Evolutionary conservation across 2,329 filamentous ascomycete species (phyloP), one percentile per base, ranked within the genome.

Genomic region (Penicillium sp.): DNA sequence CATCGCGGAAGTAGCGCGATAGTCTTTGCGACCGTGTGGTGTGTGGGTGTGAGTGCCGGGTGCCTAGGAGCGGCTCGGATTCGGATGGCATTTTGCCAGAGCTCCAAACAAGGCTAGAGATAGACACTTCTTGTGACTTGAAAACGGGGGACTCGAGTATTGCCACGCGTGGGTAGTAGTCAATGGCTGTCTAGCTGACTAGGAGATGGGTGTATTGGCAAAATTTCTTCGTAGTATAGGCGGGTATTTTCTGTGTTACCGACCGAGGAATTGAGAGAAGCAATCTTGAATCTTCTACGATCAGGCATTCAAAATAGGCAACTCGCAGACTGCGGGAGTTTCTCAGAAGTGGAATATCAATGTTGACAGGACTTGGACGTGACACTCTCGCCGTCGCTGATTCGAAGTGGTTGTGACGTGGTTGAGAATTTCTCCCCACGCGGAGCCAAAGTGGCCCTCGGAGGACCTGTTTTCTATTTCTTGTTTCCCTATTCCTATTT

Each of bases 1-100:
- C 81, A 42, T 62, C 42, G 13, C 45, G 58, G 1, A 67, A 25
- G 55, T 67, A 53, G 46, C 57, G 58, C 1, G 58, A 52, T 1
- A 64, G 14, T 10, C 35, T 19, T 42, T 38, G 52, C 19, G 19
- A 40, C 49, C 33, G 33, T 16, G n/a, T 2, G 2, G 49, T 16
- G 13, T 19, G 48, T 0, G 30, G 8, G 30, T 14, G 22, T 16
- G 30, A 22, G 0, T 26, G 52, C n/a, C 38, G 28, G 28, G 53
- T 48, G 13, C 63, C 63, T 19, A 68, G 45, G 13, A 69, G 43
- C 28, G 66, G 45, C 3, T 65, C 60, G 1, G 56, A 58, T 56
- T 69, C 67, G 13, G 26, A 25, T 1, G 62, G 16, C 60, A 67
- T 56, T 13, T 35, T 13, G 30, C 16, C 48, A 51, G 48, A n/a